Evolutionary conservation across 441 rosid genomes (phyloP).

Genomic region (Corymbia calophylla): DNA sequence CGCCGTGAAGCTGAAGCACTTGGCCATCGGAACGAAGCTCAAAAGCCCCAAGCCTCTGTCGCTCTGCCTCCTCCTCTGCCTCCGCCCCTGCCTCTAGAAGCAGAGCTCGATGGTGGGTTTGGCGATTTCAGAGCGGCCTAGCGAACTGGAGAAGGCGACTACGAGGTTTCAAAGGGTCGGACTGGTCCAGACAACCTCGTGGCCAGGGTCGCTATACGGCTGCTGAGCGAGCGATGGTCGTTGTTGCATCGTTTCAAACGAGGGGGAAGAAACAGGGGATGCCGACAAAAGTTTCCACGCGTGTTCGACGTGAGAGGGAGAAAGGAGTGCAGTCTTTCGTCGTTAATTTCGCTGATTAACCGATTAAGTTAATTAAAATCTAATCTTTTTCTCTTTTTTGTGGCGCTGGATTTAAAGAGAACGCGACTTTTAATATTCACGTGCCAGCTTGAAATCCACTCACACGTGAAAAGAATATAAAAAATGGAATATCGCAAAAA

Average conservation of each 20-base stretch:
- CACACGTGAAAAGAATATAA: neutral
- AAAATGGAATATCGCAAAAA: neutral
- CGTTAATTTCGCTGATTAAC: neutral
- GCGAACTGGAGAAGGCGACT: neutral
- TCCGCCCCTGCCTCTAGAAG: neutral
- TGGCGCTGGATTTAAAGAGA: neutral
- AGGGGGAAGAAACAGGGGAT: neutral
- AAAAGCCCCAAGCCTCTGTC: neutral
- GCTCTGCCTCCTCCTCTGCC: neutral
- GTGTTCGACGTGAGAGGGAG: neutral
- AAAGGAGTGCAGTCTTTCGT: neutral
- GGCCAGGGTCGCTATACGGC: neutral
- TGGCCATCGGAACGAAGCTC: neutral
- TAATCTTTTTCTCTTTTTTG: neutral
- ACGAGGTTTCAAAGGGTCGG: neutral
- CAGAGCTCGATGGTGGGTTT: neutral
- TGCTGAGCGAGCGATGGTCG: neutral
- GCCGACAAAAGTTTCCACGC: neutral
- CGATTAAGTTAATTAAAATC: neutral
- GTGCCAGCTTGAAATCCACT: neutral
- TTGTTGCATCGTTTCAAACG: neutral
- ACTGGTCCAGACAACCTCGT: neutral
- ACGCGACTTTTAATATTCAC: neutral
- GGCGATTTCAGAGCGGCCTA: neutral
- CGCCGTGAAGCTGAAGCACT: neutral